phyloP scores from a whole-genome alignment of 176 grass and related monocot species.

The Raddia distichophylla region DNA sequence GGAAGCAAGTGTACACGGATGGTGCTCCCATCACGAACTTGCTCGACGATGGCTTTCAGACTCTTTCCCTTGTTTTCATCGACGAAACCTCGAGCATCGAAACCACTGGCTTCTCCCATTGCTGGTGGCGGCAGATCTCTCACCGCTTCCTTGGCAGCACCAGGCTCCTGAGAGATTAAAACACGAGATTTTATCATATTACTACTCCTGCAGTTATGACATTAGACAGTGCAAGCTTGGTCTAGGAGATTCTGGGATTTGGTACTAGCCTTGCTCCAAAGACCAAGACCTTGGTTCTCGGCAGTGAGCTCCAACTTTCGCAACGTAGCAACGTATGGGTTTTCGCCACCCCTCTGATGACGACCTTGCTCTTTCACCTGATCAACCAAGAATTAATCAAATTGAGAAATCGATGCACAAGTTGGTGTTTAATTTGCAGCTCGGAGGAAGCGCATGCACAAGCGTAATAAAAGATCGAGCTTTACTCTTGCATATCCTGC shows the following conservation, averaged over 20 bases:
- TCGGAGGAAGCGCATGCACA: background rate
- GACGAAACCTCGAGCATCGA: conserved; percentile 79
- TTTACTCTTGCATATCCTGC: conserved; percentile 88
- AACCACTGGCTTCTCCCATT: conserved; percentile 80
- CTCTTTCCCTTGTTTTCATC: conserved; percentile 83
- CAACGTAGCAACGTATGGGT: conserved; percentile 62
- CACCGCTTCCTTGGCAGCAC: conserved; percentile 71
- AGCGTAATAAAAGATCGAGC: background rate
- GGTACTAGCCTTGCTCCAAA: conserved; percentile 83
- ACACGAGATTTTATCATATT: background rate
- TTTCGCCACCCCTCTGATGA: conserved; percentile 61
- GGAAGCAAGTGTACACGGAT: conserved; percentile 89
- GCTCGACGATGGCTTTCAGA: conserved; percentile 88
- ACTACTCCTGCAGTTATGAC: too few relatives aligned
- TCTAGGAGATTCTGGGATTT: background rate
- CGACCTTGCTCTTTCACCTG: conserved; percentile 74
- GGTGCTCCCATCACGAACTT: conserved; percentile 91
- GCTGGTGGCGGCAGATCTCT: conserved; percentile 93
- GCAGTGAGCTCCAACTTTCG: conserved; percentile 73
- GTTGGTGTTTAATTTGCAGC: too few relatives aligned
- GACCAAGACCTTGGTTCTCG: conserved; percentile 82
- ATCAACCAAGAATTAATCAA: conserved; percentile 21
- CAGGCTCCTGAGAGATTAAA: conserved; percentile 56
- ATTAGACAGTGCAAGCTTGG: too few relatives aligned
- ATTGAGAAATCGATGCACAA: conserved; percentile 1